Evolutionary conservation across 73 alveolate species (phyloP).

Genomic region (Uronychia binucleata): DNA sequence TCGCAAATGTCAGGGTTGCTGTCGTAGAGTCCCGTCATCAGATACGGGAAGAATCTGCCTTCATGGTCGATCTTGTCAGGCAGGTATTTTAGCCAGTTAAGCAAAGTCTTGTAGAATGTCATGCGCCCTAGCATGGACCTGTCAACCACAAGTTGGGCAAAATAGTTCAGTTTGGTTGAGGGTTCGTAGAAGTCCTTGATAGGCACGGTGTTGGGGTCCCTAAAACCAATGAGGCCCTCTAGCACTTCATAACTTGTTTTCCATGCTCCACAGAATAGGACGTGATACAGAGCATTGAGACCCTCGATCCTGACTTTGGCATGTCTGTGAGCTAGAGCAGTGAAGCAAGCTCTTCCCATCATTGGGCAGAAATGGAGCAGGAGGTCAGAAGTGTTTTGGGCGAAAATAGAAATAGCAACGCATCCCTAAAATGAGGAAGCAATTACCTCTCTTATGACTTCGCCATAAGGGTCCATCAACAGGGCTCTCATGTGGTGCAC

Average conservation of each 20-base stretch:
- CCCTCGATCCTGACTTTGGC: conserved; percentile 94
- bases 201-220: conserved; percentile 98
- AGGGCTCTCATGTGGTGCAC: conserved; percentile 77
- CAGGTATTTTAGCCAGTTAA: conserved; percentile 84
- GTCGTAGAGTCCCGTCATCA: conserved; percentile 94
- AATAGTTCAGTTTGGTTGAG: conserved; percentile 90
- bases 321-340: conserved; percentile 86
- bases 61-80: conserved; percentile 97
- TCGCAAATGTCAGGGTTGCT: conserved; percentile 86
- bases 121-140: conserved; percentile 87
- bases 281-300: conserved; percentile 79
- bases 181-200: conserved; percentile 97
- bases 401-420: conserved; percentile 64
- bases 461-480: conserved; percentile 94
- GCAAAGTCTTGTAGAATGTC: conserved; percentile 87
- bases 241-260: conserved; percentile 81
- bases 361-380: conserved; percentile 78
- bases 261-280: conserved; percentile 84
- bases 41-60: conserved; percentile 95
- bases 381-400: conserved; percentile 72
- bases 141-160: conserved; percentile 94
- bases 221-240: conserved; percentile 94
- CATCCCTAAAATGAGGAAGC: conserved; percentile 22
- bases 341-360: conserved; percentile 79
- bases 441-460: conserved; percentile 74